Evolutionary conservation across 352 stramenopile species (phyloP).

Genomic region (Globisporangium irregulare): DNA sequence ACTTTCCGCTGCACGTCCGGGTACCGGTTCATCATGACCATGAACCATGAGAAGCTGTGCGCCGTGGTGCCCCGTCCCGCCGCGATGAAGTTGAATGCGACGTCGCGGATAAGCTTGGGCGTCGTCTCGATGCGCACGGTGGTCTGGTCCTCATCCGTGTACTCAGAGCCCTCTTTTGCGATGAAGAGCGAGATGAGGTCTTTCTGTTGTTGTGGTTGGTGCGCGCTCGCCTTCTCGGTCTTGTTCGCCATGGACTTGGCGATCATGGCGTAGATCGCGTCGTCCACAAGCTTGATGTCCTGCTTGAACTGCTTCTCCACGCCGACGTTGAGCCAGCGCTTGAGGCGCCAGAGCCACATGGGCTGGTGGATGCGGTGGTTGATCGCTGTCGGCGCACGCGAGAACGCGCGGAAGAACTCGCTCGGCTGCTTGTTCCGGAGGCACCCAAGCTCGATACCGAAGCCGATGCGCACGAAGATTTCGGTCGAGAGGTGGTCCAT

Average conservation of each 20-base stretch:
- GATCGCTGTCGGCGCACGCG: conserved; percentile 24
- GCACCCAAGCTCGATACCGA: conserved; percentile 48
- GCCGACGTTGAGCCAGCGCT: conserved; percentile 26
- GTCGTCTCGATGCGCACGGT: conserved; percentile 17
- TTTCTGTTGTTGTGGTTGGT: conserved; percentile 9
- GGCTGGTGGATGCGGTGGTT: conserved; percentile 43
- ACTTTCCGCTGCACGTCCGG: conserved; percentile 43
- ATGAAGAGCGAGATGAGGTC: conserved; percentile 46
- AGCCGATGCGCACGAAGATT: conserved; percentile 67
- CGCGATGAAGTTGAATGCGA: conserved; percentile 68
- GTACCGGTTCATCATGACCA: conserved; percentile 72
- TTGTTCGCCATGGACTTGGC: conserved; percentile 35
- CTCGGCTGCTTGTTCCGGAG: conserved; percentile 25
- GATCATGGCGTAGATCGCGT: conserved; percentile 43
- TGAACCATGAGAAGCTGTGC: conserved; percentile 54
- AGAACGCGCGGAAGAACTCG: conserved; percentile 34
- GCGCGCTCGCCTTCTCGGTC: not conserved
- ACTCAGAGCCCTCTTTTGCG: conserved; percentile 32
- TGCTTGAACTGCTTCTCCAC: conserved; percentile 34
- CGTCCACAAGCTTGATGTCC: conserved; percentile 31
- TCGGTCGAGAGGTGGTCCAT: conserved; percentile 57
- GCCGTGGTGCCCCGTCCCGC: conserved; percentile 75
- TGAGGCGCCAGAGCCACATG: conserved; percentile 40
- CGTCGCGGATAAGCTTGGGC: conserved; percentile 50
- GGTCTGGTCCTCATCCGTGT: conserved; percentile 19